A percentile compares a stretch with the other conserved stretches of the same genome.
phyloP scores from a whole-genome alignment of 1,284 basidiomycete species.

The Malassezia brasiliensis region DNA sequence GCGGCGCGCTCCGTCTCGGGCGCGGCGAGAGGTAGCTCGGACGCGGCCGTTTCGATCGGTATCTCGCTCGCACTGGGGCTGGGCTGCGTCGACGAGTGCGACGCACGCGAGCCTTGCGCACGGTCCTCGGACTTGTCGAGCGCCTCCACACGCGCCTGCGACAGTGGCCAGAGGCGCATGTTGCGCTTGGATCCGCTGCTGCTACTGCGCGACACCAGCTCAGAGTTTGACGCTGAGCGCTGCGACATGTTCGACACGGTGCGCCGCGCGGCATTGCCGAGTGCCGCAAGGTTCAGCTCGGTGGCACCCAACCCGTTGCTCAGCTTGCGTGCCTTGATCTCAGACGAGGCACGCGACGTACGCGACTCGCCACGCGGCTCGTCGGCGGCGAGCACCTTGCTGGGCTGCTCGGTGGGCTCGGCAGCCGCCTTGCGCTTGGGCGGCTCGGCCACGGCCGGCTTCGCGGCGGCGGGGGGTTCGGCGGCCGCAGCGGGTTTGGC shows the following conservation, averaged over 20 bases:
- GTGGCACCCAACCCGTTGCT: constrained; percentile 2
- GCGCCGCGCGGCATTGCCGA: background rate
- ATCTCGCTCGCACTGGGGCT: background rate
- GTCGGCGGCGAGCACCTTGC: constrained; percentile 1
- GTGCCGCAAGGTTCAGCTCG: background rate
- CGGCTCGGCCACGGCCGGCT: background rate
- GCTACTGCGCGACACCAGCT: background rate
- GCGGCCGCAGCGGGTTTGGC: background rate
- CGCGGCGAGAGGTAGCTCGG: too few species aligned
- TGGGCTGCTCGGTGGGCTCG: constrained; percentile 1
- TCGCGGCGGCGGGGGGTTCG: background rate
- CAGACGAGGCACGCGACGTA: background rate
- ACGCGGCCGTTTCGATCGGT: background rate
- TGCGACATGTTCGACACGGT: background rate
- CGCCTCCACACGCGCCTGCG: background rate
- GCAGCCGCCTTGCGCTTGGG: constrained; percentile 10
- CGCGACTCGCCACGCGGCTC: constrained; percentile 5
- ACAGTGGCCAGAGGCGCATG: background rate
- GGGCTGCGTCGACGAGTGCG: background rate
- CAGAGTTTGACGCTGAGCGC: background rate
- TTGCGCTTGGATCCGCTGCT: background rate
- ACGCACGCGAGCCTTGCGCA: background rate
- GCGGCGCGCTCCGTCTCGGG: background rate
- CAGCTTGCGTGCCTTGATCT: constrained; percentile 1
- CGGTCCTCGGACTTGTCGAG: constrained; percentile 1